Base-by-base conservation (phyloP, 2,329 filamentous ascomycete species). In the Fusarium illudens region DNA sequence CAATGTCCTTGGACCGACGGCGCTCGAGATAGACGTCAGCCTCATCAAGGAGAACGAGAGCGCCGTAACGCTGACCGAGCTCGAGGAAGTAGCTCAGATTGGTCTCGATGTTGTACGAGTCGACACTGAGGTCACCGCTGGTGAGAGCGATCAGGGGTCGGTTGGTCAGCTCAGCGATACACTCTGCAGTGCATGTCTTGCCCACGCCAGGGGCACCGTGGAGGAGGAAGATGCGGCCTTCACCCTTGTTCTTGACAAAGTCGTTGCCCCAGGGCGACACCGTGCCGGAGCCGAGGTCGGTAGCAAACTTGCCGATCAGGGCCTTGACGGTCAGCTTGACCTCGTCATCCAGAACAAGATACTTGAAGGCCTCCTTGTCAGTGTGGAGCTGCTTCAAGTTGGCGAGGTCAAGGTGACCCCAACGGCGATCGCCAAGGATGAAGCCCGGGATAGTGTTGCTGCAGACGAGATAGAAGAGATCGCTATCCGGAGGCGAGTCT, bases 11-110 rank as follows among this genome's bases (percentile, higher is more conserved):
- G 20, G 78, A 71, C 3, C 76, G 76, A 3, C 87, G 84, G 54
- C 82, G 75, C 74, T 88, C 85, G 9, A 89, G 82, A 75, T 87
- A 89, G 17, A 88, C 85, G 58, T 89, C 87, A 3, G 85, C 86
- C 74, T 89, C 87, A 71, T 89, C 86, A 5, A 89, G 79, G 3
- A 89, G 79, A 7, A 87, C 80, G 6, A 88, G 79, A 34, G 81
- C 85, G 17, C 80, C 81, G 75, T 82, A 86, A 8, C 80, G 81
- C 73, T 83, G 81, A 37, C 78, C 84, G 4, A 86, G 79, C 37
- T 81, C 73, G 10, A 86, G 77, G 75, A 84, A 84, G 75, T 83
- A 83, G 58, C 79, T 78, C 13, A 84, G 80, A 58, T 80, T 80
- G 27, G 74, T 64, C 71, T 85, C 82, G 25, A 84, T 79, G 2